Conservation (phyloP, 345 rosid genomes). For the Isatis tinctoria region DNA sequence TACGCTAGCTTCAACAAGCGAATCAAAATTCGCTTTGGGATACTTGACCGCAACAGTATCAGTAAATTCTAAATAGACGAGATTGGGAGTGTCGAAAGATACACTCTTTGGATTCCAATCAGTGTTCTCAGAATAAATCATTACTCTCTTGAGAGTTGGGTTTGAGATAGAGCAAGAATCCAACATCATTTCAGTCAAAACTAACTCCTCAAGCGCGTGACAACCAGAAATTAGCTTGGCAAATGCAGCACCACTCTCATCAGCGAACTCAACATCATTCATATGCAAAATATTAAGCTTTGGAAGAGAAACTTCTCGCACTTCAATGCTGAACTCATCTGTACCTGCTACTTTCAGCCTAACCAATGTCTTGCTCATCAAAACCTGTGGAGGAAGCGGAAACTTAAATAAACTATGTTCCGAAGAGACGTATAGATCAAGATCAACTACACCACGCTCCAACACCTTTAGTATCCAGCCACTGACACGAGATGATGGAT, state of each 20-base stretch:
- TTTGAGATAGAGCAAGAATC: neutral
- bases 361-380: slow-evolving; percentile 16
- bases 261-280: neutral
- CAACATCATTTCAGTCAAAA: neutral
- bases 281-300: slow-evolving; percentile 8
- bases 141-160: slow-evolving; percentile 16
- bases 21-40: neutral
- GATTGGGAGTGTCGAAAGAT: slow-evolving; percentile 8
- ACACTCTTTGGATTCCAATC: slow-evolving; percentile 11
- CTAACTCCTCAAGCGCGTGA: slow-evolving; percentile 15
- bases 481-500: slow-evolving; percentile 10
- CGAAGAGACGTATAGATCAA: neutral
- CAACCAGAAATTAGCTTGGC: slow-evolving; percentile 15
- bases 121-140: neutral
- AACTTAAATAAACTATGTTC: neutral
- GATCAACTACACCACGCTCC: slow-evolving; percentile 9
- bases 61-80: neutral
- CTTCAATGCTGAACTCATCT: neutral
- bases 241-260: slow-evolving; percentile 1
- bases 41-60: slow-evolving; percentile 9
- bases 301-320: neutral
- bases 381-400: slow-evolving; percentile 1
- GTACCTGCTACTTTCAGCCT: slow-evolving; percentile 11
- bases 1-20: slow-evolving; percentile 16
- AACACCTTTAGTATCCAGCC: slow-evolving; percentile 10